These are phyloP conservation scores for Achaetomium macrosporum DNA, from an alignment of 2,329 filamentous ascomycete genomes.

Conservation along the genomic window DNA sequence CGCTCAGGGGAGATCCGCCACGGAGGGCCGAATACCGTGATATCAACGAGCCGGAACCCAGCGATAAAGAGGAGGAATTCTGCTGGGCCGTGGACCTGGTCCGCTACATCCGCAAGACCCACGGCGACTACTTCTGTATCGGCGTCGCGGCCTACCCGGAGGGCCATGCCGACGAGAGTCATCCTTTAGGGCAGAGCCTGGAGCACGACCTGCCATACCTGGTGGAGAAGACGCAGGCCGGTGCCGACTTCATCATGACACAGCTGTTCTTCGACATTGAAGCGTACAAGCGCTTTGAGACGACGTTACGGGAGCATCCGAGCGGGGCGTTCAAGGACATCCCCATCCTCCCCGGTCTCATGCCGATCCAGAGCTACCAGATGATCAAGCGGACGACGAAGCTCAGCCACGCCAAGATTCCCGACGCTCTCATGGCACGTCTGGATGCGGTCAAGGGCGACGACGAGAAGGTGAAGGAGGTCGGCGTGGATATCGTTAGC, in stretches of 20 bases:
- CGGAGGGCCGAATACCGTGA: slow-evolving; percentile 80
- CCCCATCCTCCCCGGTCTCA: slow-evolving; percentile 87
- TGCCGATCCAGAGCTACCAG: slow-evolving; percentile 97
- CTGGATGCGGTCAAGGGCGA: slow-evolving; percentile 70
- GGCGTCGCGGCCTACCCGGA: slow-evolving; percentile 94
- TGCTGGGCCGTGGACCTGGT: slow-evolving; percentile 86
- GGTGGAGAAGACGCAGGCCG: slow-evolving; percentile 83
- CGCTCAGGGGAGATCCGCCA: slow-evolving; percentile 85
- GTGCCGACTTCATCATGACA: slow-evolving; percentile 97
- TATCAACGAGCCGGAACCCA: slow-evolving; percentile 51
- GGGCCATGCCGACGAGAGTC: slow-evolving; percentile 85
- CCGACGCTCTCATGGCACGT: slow-evolving; percentile 61
- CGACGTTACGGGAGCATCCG: slow-evolving; percentile 67
- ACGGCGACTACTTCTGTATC: slow-evolving; percentile 94
- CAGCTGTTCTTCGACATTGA: slow-evolving; percentile 91
- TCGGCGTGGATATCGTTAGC: slow-evolving; percentile 74
- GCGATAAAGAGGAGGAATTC: slow-evolving; percentile 70
- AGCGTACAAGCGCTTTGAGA: slow-evolving; percentile 77
- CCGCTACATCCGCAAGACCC: slow-evolving; percentile 74
- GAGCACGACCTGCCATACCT: slow-evolving; percentile 84
- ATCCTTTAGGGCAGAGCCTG: slow-evolving; percentile 62
- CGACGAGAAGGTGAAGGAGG: slow-evolving; percentile 73
- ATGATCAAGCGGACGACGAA: slow-evolving; percentile 93
- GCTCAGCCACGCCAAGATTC: slow-evolving; percentile 82
- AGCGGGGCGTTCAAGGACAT: slow-evolving; percentile 81